These are phyloP conservation scores for Trametes coccinea DNA, from an alignment of 768 basidiomycete species.

Conservation along the genomic window DNA sequence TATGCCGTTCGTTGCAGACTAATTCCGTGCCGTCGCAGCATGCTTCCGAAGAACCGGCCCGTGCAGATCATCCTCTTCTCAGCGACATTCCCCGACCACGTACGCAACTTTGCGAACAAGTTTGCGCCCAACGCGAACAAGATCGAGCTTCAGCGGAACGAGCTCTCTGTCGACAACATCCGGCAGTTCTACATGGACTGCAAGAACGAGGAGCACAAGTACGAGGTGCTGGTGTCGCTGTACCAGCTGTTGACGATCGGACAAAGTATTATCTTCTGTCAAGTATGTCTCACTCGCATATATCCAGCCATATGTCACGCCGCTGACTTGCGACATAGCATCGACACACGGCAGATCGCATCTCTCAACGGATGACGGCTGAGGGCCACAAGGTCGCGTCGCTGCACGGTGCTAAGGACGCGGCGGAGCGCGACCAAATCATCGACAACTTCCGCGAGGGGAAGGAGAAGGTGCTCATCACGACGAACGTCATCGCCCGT, in stretches of 20 bases:
- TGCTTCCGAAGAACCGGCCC: slow-evolving; percentile 52
- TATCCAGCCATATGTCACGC: neutral
- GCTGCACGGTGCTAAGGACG: slow-evolving; percentile 92
- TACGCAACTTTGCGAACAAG: slow-evolving; percentile 86
- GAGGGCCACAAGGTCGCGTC: slow-evolving; percentile 98
- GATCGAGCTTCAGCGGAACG: slow-evolving; percentile 92
- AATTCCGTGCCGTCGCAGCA: slow-evolving; percentile 37
- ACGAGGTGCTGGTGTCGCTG: slow-evolving; percentile 88
- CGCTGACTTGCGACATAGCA: slow-evolving; percentile 46
- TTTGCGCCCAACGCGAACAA: slow-evolving; percentile 96
- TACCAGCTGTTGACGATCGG: slow-evolving; percentile 93
- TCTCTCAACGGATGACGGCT: slow-evolving; percentile 84
- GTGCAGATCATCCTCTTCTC: slow-evolving; percentile 95
- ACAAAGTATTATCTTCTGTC: slow-evolving; percentile 98
- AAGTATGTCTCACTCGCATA: slow-evolving; percentile 49
- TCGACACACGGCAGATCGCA: slow-evolving; percentile 90
- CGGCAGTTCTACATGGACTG: slow-evolving; percentile 99
- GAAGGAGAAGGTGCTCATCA: slow-evolving; percentile 95
- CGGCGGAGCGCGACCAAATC: slow-evolving; percentile 82
- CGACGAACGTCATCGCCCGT: slow-evolving; percentile 97
- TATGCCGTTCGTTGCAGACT: neutral
- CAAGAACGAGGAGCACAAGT: slow-evolving; percentile 87
- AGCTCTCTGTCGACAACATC: slow-evolving; percentile 91
- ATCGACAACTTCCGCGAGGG: slow-evolving; percentile 97
- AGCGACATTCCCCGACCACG: slow-evolving; percentile 95